phyloP scores from a whole-genome alignment of 1,139 yeast species.

The Suhomyces taliae region DNA sequence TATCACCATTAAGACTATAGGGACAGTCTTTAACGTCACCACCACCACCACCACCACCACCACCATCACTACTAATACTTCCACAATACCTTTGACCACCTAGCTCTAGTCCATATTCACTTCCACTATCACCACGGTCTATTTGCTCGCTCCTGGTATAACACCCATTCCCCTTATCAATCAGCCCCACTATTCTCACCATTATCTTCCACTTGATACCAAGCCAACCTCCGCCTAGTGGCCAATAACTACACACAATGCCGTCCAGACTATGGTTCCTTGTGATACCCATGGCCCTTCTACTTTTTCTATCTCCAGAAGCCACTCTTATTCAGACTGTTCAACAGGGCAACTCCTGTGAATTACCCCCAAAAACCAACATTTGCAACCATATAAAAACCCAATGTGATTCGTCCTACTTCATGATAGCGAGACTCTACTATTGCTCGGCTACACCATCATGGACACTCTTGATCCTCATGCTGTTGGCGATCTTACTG shows the following conservation, averaged over 20 bases:
- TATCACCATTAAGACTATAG: too few species aligned
- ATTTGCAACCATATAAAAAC: conserved; percentile 22
- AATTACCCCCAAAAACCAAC: conserved; percentile 4
- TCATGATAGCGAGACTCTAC: conserved; percentile 24
- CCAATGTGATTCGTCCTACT: conserved; percentile 29
- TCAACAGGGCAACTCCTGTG: conserved; percentile 4
- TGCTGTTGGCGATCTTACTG: conserved; percentile 19
- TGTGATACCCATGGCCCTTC: neutral
- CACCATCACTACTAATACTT: too few species aligned
- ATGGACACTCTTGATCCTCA: conserved; percentile 9
- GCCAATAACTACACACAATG: neutral
- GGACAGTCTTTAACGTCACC: too few species aligned
- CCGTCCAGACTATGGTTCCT: conserved; percentile 1
- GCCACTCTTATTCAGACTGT: neutral
- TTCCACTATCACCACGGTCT: too few species aligned
- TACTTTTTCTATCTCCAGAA: conserved; percentile 1
- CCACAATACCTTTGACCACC: too few species aligned
- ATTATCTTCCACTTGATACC: too few species aligned
- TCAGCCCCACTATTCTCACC: too few species aligned
- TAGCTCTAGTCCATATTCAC: too few species aligned
- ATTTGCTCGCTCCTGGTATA: too few species aligned
- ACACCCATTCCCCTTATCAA: too few species aligned
- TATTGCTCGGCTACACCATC: conserved; percentile 26
- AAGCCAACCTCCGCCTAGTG: too few species aligned
- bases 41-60: too few species aligned